Conservation (phyloP, 495 filamentous ascomycete species). For the Talaromyces trachyspermus region DNA sequence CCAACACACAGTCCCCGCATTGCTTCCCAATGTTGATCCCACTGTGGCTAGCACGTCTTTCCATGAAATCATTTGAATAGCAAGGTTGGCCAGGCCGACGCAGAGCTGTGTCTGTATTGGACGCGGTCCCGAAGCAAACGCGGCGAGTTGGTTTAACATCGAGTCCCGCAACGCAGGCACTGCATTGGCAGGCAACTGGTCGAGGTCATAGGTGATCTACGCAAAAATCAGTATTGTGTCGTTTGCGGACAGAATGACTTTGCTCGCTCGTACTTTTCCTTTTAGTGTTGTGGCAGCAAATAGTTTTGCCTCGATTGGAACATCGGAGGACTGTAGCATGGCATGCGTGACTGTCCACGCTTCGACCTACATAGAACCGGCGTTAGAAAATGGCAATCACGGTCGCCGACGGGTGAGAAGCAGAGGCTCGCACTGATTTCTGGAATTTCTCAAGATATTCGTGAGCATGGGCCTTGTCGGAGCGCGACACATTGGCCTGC, state of each 20-base stretch:
- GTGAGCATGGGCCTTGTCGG: constrained; percentile 82
- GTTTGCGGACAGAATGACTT: not conserved
- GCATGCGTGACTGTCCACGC: constrained; percentile 85
- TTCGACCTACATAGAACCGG: constrained; percentile 49
- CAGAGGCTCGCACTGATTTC: constrained; percentile 95
- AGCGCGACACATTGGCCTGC: constrained; percentile 71
- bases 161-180: constrained; percentile 73
- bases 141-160: constrained; percentile 67
- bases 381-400: too few relatives aligned
- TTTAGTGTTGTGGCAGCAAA: constrained; percentile 96
- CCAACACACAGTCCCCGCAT: constrained; percentile 78
- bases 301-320: constrained; percentile 75
- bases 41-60: constrained; percentile 84
- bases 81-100: constrained; percentile 86
- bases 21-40: constrained; percentile 68
- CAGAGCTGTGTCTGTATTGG: constrained; percentile 91
- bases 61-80: constrained; percentile 94
- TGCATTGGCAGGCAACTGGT: constrained; percentile 73
- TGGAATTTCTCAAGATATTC: constrained; percentile 92
- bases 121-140: constrained; percentile 73
- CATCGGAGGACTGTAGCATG: constrained; percentile 67
- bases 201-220: constrained; percentile 76
- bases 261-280: constrained; percentile 70
- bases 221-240: not conserved
- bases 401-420: too few relatives aligned